These are phyloP conservation scores for Hydnomerulius pinastri DNA, from an alignment of 768 basidiomycete species.

Conservation along the genomic window DNA sequence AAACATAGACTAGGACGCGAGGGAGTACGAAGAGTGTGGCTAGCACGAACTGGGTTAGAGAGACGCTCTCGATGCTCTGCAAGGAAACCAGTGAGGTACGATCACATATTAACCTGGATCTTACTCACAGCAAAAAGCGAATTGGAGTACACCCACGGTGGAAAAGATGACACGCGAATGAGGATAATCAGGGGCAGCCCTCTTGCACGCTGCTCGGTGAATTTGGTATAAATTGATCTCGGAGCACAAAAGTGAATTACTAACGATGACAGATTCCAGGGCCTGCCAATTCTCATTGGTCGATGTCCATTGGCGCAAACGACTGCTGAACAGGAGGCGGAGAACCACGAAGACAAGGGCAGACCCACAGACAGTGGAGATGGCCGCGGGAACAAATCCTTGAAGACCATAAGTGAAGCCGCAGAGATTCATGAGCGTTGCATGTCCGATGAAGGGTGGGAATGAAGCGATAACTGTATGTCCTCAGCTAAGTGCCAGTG, in stretches of 20 bases:
- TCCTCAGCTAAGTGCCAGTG: constrained; percentile 41
- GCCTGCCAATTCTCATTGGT: constrained; percentile 77
- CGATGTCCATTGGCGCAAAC: constrained; percentile 59
- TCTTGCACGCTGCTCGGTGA: constrained; percentile 54
- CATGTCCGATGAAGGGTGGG: constrained; percentile 34
- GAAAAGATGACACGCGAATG: constrained; percentile 79
- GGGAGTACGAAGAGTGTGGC: constrained; percentile 76
- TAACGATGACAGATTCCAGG: constrained; percentile 71
- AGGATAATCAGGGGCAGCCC: constrained; percentile 82
- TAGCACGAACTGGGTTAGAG: constrained; percentile 71
- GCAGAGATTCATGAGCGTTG: constrained; percentile 53
- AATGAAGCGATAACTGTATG: constrained; percentile 30
- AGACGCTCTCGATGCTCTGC: constrained; percentile 73
- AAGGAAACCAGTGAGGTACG: constrained; percentile 7
- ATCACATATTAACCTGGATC: constrained; percentile 1
- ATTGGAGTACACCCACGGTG: constrained; percentile 89
- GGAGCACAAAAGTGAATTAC: constrained; percentile 20
- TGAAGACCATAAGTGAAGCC: constrained; percentile 85
- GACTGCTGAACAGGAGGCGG: constrained; percentile 56
- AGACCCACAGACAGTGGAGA: constrained; percentile 65
- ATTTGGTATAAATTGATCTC: constrained; percentile 1
- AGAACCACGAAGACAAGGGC: constrained; percentile 60
- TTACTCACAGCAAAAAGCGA: constrained; percentile 69
- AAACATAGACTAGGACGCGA: constrained; percentile 70
- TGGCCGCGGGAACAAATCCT: constrained; percentile 67